A percentile compares a stretch with the other conserved stretches of the same genome.
These are phyloP conservation scores for Styphnolobium japonicum DNA, from an alignment of 306 rosid species.

Conservation along the genomic window DNA sequence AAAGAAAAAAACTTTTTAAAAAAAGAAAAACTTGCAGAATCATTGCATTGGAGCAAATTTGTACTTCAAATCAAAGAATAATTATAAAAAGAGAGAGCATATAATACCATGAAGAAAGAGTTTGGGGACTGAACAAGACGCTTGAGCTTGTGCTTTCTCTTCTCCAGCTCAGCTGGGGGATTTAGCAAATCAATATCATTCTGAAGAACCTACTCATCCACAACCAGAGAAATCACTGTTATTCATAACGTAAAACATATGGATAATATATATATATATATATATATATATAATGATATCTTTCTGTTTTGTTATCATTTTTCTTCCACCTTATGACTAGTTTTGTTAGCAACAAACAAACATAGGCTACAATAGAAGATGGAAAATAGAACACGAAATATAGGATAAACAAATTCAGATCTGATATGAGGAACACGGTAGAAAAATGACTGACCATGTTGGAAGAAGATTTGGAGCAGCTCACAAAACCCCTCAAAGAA, in stretches of 20 bases:
- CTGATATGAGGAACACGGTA: neutral
- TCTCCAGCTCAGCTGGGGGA: slow-evolving; percentile 51
- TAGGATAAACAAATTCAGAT: neutral
- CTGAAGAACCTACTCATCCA: slow-evolving; percentile 44
- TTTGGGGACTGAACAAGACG: slow-evolving; percentile 55
- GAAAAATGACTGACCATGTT: slow-evolving; percentile 20
- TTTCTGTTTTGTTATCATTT: neutral
- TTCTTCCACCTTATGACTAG: neutral
- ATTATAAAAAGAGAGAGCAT: neutral
- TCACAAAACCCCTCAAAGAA: neutral
- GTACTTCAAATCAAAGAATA: neutral
- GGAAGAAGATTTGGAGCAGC: neutral
- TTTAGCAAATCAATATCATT: slow-evolving; percentile 54
- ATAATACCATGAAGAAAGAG: slow-evolving; percentile 54
- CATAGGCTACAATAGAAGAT: neutral
- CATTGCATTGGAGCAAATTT: neutral
- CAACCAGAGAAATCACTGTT: neutral
- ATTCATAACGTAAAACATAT: too few species aligned
- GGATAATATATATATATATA: too few species aligned
- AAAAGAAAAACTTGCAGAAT: too few species aligned
- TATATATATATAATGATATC: too few species aligned
- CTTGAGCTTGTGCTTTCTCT: slow-evolving; percentile 54
- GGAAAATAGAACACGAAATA: neutral
- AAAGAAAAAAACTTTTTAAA: too few species aligned
- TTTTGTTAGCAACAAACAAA: neutral